phyloP scores from a whole-genome alignment of 805 yeast genomes.

The Cyberlindnera japonica region DNA sequence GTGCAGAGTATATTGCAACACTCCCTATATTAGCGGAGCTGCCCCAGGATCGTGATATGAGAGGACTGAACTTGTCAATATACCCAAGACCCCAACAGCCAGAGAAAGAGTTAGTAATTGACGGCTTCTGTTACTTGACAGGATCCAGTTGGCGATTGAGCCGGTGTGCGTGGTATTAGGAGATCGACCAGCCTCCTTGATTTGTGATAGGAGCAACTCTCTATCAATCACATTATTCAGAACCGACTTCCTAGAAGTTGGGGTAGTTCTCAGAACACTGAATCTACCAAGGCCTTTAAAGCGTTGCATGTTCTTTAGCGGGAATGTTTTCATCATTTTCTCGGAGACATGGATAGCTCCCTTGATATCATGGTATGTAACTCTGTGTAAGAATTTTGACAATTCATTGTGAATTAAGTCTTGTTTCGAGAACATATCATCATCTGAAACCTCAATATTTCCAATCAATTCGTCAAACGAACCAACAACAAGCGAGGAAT shows the following conservation, averaged over 20 bases:
- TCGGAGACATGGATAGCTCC: slow-evolving; percentile 28
- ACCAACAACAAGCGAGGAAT: slow-evolving; percentile 48
- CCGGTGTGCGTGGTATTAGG: no score
- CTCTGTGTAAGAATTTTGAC: slow-evolving; percentile 25
- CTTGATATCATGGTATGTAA: slow-evolving; percentile 25
- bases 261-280: slow-evolving; percentile 26
- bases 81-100: no score
- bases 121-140: no score
- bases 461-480: slow-evolving; percentile 43
- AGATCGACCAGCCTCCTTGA: neutral
- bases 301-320: slow-evolving; percentile 21
- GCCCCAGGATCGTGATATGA: no score
- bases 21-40: no score
- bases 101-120: no score
- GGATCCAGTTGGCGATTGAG: no score
- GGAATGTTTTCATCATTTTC: slow-evolving; percentile 5
- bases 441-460: slow-evolving; percentile 27
- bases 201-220: neutral
- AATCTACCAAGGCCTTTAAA: slow-evolving; percentile 13
- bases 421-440: slow-evolving; percentile 31
- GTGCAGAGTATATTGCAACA: no score
- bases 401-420: slow-evolving; percentile 41
- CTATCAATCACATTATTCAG: neutral
- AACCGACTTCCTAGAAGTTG: neutral
- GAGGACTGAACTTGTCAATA: no score